Conservation (phyloP, 164 flowering plant species). For the Vitis rotundifolia region DNA sequence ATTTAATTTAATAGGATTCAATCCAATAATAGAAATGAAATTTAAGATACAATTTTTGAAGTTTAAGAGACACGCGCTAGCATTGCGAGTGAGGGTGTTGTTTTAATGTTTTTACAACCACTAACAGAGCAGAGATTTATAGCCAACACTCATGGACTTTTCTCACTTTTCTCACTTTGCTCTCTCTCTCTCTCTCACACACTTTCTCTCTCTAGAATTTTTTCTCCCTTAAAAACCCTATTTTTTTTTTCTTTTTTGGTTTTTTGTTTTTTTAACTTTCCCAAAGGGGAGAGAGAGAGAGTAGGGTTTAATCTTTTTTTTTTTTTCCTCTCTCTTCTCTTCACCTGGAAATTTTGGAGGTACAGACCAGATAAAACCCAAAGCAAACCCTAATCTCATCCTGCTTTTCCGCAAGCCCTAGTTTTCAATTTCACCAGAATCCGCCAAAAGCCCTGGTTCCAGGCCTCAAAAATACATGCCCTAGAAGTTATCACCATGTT, state of each 20-base stretch:
- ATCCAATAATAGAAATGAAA: no score
- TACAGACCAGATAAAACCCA: conserved; percentile 12
- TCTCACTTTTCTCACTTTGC: no score
- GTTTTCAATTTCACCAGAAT: conserved; percentile 1
- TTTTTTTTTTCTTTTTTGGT: neutral
- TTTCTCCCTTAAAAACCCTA: no score
- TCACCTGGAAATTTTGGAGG: neutral
- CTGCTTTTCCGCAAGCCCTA: conserved; percentile 5
- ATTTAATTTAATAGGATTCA: no score
- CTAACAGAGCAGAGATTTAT: no score
- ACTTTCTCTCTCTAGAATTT: no score
- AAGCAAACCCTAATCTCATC: conserved; percentile 14
- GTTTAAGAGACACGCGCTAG: no score
- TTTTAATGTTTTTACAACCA: no score
- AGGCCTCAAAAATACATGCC: neutral
- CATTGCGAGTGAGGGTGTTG: no score
- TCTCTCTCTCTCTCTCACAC: no score
- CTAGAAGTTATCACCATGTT: conserved; percentile 16
- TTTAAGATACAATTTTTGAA: no score
- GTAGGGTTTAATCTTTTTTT: conserved; percentile 17
- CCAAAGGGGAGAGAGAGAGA: conserved; percentile 6
- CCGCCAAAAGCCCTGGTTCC: conserved; percentile 10
- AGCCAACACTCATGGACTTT: no score
- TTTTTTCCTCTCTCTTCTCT: neutral
- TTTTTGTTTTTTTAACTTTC: conserved; percentile 6